These are phyloP conservation scores for Cyberlindnera japonica DNA, from an alignment of 805 yeast species.

Conservation along the genomic window DNA sequence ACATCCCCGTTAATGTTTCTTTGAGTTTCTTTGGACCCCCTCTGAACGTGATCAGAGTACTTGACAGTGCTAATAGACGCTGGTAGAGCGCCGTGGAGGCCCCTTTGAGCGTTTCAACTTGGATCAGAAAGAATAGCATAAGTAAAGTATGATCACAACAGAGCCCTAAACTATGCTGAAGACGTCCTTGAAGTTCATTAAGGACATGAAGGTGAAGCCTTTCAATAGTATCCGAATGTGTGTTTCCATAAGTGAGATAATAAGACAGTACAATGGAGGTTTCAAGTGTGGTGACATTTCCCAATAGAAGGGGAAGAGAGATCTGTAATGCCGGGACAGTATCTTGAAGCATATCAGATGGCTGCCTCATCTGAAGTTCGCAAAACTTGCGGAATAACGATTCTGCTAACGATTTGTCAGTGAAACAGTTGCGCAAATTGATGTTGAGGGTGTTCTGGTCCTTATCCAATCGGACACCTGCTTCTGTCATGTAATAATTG, in stretches of 20 bases:
- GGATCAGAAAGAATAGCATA: constrained; percentile 3
- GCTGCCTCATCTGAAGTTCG: constrained; percentile 1
- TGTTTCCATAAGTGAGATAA: constrained; percentile 1
- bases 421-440: constrained; percentile 3
- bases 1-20: constrained; percentile 10
- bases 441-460: constrained; percentile 4
- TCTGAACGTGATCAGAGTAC: constrained; percentile 3
- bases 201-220: constrained; percentile 4
- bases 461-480: constrained; percentile 3
- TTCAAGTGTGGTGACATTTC: constrained; percentile 9
- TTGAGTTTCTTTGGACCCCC: constrained; percentile 11
- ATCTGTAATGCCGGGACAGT: constrained; percentile 9
- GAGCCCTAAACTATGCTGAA: background rate
- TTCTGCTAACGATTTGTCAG: constrained; percentile 1
- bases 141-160: constrained; percentile 15
- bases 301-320: constrained; percentile 9
- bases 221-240: constrained; percentile 1
- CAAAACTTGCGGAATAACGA: constrained; percentile 4
- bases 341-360: background rate
- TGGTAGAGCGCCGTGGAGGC: constrained; percentile 2
- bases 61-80: constrained; percentile 1
- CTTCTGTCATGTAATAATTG: constrained; percentile 5
- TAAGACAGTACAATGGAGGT: constrained; percentile 5
- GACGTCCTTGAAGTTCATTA: constrained; percentile 6
- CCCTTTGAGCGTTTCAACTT: constrained; percentile 11